Base-by-base conservation (phyloP, 2,329 filamentous ascomycete species). In the Sporothrix phasma region DNA sequence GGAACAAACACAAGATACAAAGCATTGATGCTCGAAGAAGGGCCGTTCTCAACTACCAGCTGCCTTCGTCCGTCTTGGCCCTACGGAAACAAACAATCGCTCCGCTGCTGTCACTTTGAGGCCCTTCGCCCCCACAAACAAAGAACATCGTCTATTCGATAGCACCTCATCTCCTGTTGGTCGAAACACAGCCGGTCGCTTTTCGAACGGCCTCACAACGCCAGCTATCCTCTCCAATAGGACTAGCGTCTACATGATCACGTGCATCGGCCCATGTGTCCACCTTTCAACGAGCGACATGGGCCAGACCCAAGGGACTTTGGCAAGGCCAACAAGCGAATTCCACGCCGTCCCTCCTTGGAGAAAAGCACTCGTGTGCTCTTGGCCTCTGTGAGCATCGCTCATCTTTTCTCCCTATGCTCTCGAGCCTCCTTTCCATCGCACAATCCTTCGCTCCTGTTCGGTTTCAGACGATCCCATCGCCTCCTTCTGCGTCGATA, bases 351-450 rank as follows among this genome's bases (percentile, higher is more conserved):
- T 43, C 54, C 54, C 54, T 59, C 56, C 56, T 59, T 59, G 37
- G 37, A 58, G 56, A 60, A 60, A 60, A 60, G 37, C 41, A 47
- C 58, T 61, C 58, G 43, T 61, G 58, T 61, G 58, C 43, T 43
- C 34, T 34, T n/a, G 45, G 54, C 22, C 39, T 45, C 13, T 19
- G 34, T 17, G 37, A 45, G 39, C 56, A 43, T 45, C 56, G 24
- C 24, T 34, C 29, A 19, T n/a, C 39, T 61, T 61, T 37, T 24
- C 45, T 51, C 34, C 31, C 43, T 49, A 45, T 49, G 11, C 31
- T 8, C 31, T 24, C 41, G 34, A 37, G 34, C 34, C 43, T 3
- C 10, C 19, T 39, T 56, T 56, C 31, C 51, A 24, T 56, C 51
- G 34, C 51, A 56, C 17, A 24, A 15, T 13, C 8, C 19, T 19